Evolutionary conservation across 345 rosid genomes (phyloP).

Genomic region (Syzygium grande): DNA sequence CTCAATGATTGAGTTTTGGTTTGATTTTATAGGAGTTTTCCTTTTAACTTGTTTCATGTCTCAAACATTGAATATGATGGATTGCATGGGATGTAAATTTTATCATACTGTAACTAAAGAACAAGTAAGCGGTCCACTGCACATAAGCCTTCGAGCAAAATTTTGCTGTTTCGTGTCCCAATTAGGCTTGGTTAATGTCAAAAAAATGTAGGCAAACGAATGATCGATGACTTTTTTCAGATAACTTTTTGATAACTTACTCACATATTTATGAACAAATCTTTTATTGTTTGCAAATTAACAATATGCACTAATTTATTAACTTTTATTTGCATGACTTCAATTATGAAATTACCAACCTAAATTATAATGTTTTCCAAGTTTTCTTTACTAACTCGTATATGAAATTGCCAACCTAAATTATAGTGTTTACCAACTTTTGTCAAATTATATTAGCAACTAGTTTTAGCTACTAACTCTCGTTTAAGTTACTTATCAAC

Average conservation of each 20-base stretch:
- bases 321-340: too few relatives aligned
- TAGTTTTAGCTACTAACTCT: neutral
- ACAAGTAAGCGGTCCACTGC: neutral
- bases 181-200: neutral
- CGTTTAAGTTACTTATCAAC: neutral
- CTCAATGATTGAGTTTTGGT: neutral
- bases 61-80: neutral
- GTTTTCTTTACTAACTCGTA: neutral
- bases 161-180: neutral
- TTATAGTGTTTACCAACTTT: neutral
- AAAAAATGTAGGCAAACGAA: neutral
- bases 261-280: neutral
- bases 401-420: neutral
- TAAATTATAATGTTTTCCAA: neutral
- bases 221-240: neutral
- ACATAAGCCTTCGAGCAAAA: neutral
- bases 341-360: neutral
- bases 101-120: neutral
- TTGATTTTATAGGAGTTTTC: neutral
- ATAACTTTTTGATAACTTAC: neutral
- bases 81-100: neutral
- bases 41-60: neutral
- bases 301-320: too few relatives aligned
- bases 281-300: neutral
- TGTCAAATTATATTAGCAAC: neutral